These are phyloP conservation scores for Pythium inflatum DNA, from an alignment of 352 stramenopile genomes.

Conservation along the genomic window DNA sequence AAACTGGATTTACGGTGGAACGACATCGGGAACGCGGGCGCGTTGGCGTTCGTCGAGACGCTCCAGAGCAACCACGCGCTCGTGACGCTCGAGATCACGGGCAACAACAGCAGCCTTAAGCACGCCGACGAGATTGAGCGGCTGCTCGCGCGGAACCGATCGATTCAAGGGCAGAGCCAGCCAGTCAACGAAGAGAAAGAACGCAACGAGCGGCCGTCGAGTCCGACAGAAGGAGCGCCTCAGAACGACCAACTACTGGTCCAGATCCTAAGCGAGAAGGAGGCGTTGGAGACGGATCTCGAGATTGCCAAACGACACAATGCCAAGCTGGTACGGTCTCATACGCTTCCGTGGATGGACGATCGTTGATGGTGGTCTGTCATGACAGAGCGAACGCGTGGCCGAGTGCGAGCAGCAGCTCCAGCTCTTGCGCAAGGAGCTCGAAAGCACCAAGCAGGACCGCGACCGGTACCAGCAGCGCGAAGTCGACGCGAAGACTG, in stretches of 20 bases:
- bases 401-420: slow-evolving; percentile 60
- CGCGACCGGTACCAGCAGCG: slow-evolving; percentile 64
- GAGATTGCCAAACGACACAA: slow-evolving; percentile 47
- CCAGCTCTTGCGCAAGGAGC: slow-evolving; percentile 50
- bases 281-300: slow-evolving; percentile 51
- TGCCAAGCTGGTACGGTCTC: slow-evolving; percentile 45
- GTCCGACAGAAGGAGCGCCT: slow-evolving; percentile 22
- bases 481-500: slow-evolving; percentile 59
- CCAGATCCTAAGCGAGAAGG: slow-evolving; percentile 72
- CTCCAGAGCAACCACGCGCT: slow-evolving; percentile 76
- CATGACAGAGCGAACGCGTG: slow-evolving; percentile 48
- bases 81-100: slow-evolving; percentile 63
- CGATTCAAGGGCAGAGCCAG: slow-evolving; percentile 45
- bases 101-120: slow-evolving; percentile 80
- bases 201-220: slow-evolving; percentile 15
- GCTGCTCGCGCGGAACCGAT: slow-evolving; percentile 61
- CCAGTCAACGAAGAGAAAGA: too few relatives aligned
- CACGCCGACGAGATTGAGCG: slow-evolving; percentile 69
- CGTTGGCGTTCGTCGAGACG: slow-evolving; percentile 68
- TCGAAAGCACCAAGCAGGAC: slow-evolving; percentile 54
- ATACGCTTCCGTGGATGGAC: too few relatives aligned
- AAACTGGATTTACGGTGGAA: slow-evolving; percentile 86
- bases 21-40: slow-evolving; percentile 74
- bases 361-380: background rate
- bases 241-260: slow-evolving; percentile 61